Evolutionary conservation across 805 yeast species (phyloP), one percentile per base, ranked within the genome.

Genomic region (Tetrapisispora taiwanensis): DNA sequence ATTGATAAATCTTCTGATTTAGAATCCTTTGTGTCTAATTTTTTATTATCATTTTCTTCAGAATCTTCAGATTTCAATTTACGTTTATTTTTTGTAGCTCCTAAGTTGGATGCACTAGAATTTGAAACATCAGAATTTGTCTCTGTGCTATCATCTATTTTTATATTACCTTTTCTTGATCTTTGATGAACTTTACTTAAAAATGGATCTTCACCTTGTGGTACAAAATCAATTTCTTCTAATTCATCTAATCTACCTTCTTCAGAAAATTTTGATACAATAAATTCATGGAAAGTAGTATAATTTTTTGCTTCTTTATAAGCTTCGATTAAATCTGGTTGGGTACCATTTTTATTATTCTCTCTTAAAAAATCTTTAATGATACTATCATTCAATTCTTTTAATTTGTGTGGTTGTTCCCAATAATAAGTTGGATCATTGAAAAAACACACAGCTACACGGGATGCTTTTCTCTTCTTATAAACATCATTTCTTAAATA

Each of bases 391-490:
- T 44, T 48, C 38, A 62, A 45, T 17, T 50, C 46, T 32, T 46
- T 52, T 32, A 62, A 40, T 42, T 49, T 51, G 9, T 51, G 50
- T 10, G 65, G 61, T 42, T 53, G 52, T 28, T 56, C 63, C 66
- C 66, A 62, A 43, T 60, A 62, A 42, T 60, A 62, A 8, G 65
- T 60, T 8, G 63, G 59, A 46, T 62, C 66, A 41, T 59, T 59
- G 45, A 62, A 62, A 46, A 62, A 62, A 40, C 65, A 59, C n/a
- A 62, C 65, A 6, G 63, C 63, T 9, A 59, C 54, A 36, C 57
- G 51, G 18, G 53, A 51, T 2, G 53, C 44, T 42, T 53, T 54
- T 31, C 55, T 43, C 36, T 57, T 54, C 4, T 52, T 50, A 33
- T 54, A 54, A 3, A 62, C 65, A 39, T 59, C 63, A 8, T 51